Conservation (phyloP, 352 stramenopile species). For the Phytophthora hybrid region DNA sequence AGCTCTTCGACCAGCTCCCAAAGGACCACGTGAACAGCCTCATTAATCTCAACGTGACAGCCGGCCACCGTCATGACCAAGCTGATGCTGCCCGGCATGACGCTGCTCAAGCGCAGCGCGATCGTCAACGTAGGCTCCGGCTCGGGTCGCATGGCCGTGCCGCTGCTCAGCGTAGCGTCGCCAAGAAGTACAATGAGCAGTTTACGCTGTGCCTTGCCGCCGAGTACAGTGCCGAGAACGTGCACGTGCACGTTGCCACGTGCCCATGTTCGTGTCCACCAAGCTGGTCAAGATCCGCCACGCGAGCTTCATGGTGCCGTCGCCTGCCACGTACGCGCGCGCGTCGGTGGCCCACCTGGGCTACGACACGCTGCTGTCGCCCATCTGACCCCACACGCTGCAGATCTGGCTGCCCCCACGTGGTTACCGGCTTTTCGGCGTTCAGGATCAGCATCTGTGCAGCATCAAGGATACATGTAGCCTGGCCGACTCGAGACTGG, state of each 20-base stretch:
- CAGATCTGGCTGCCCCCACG: slow-evolving; percentile 95
- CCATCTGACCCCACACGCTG: slow-evolving; percentile 96
- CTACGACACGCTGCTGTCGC: slow-evolving; percentile 92
- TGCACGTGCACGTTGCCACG: slow-evolving; percentile 97
- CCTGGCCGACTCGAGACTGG: no score
- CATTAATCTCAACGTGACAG: slow-evolving; percentile 90
- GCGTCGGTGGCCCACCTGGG: slow-evolving; percentile 94
- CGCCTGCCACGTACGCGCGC: slow-evolving; percentile 91
- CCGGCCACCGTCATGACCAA: slow-evolving; percentile 86
- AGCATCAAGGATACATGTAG: no score
- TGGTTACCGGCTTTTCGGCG: no score
- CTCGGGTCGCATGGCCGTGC: slow-evolving; percentile 95
- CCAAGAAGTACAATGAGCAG: slow-evolving; percentile 98
- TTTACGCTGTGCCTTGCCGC: slow-evolving; percentile 96
- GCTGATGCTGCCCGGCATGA: slow-evolving; percentile 94
- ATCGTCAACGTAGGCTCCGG: slow-evolving; percentile 99
- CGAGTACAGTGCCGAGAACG: slow-evolving; percentile 95
- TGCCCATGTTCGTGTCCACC: slow-evolving; percentile 99
- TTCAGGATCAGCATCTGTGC: no score
- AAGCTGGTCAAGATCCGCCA: slow-evolving; percentile 99
- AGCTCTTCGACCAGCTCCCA: no score
- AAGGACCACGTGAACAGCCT: slow-evolving; percentile 94
- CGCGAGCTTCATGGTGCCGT: slow-evolving; percentile 93
- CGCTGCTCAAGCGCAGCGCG: slow-evolving; percentile 93
- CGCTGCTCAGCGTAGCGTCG: slow-evolving; percentile 95